phyloP scores from a whole-genome alignment of 2,329 filamentous ascomycete species.

The Escovopsis sp. region DNA sequence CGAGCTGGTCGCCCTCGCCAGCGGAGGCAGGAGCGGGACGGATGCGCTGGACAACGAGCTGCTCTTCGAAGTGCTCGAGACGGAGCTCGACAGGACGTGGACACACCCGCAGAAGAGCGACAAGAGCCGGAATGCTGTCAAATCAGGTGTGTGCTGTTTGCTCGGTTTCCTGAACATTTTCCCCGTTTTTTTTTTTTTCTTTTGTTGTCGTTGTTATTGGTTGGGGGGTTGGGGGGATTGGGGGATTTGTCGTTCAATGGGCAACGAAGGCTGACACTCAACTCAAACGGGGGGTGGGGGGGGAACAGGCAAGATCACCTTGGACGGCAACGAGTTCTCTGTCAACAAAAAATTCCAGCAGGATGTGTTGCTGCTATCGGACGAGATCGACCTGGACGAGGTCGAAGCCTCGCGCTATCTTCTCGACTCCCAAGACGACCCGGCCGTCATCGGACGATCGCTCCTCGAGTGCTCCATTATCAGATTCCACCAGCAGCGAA shows the following conservation, averaged over 20 bases:
- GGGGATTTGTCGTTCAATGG: background rate
- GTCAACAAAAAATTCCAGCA: constrained; percentile 84
- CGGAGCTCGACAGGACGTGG: constrained; percentile 57
- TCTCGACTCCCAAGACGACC: constrained; percentile 56
- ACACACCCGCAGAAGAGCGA: constrained; percentile 64
- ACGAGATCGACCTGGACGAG: constrained; percentile 84
- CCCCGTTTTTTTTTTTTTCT: too few species aligned
- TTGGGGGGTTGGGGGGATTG: too few species aligned
- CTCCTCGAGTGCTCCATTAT: constrained; percentile 69
- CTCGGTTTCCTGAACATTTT: too few species aligned
- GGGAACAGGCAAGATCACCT: constrained; percentile 61
- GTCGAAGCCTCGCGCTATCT: constrained; percentile 66
- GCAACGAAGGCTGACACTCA: constrained; percentile 8
- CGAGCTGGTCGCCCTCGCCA: constrained; percentile 64
- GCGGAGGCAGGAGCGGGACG: constrained; percentile 42
- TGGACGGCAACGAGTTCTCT: constrained; percentile 59
- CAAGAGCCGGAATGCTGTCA: constrained; percentile 55
- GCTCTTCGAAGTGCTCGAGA: constrained; percentile 54
- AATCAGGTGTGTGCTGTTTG: constrained; percentile 38
- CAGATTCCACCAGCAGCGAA: constrained; percentile 73
- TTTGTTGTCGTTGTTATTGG: too few species aligned
- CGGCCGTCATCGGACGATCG: constrained; percentile 53
- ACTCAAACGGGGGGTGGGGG: background rate
- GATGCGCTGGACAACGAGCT: constrained; percentile 59
- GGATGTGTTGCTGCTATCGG: constrained; percentile 64